Base-by-base conservation (phyloP, 129 eudicot species). In the Apium graveolens region DNA sequence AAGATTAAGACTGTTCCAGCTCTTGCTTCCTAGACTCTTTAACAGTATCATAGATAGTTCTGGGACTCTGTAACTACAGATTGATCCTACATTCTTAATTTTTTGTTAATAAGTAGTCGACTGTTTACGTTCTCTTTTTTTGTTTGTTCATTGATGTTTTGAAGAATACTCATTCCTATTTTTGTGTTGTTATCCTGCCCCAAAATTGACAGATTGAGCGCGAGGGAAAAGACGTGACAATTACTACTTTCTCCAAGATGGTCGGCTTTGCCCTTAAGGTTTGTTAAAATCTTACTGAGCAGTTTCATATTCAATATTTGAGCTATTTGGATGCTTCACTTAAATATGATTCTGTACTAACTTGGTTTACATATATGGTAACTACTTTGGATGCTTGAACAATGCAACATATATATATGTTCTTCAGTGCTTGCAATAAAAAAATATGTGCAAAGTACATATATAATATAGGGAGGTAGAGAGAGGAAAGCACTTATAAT, bases 251-350 rank as follows among this genome's bases (percentile, higher is more conserved):
- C 85, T 92, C 99, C 27, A 95, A 95, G 89, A 95, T 95, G 97
- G 97, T 92, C 83, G 96, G 99, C 76, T 90, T 84, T 86, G 92
- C 99, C 82, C 91, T 95, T 24, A 80, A 95, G 97, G 99, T 95
- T 71, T n/a, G 87, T 79, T 46, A 24, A 32, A 17, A 6, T 53
- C 32, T 75, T 74, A 27, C 10, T 38, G 72, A 48, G 32, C 48
- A 32, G 49, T 38, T 38, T 66, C 17, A 18, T 46, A 9, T 24
- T 3, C 53, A 73, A 27, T 39, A 73, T 43, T 18, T 73, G 39
- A 14, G 26, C 32, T 9, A 13, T 43, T 42, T 70, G 35, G 11
- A 39, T 5, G 14, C 4, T 5, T 38, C 12, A 70, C 21, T 35
- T n/a, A n/a, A 3, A 35, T 35, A 5, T 3, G 46, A 7, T 16